Evolutionary conservation across 768 basidiomycete genomes (phyloP).

Genomic region (Hericium erinaceus): DNA sequence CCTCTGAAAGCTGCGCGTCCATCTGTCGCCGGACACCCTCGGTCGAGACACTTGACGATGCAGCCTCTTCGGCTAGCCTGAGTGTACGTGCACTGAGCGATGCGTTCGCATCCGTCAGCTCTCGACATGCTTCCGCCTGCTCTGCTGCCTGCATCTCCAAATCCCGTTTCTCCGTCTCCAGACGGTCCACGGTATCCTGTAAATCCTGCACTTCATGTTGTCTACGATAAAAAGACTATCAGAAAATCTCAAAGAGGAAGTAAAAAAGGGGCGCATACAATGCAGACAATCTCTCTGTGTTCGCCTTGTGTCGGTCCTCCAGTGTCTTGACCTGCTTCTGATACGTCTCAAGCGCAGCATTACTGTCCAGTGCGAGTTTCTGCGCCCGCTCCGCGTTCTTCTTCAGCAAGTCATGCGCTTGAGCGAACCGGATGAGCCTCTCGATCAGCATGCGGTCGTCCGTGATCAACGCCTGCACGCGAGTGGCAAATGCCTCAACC

Average conservation of each 20-base stretch:
- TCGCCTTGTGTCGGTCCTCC: conserved; percentile 59
- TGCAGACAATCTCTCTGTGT: conserved; percentile 42
- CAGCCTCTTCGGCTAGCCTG: conserved; percentile 61
- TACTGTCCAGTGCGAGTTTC: conserved; percentile 81
- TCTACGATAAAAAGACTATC: conserved; percentile 26
- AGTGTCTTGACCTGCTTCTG: conserved; percentile 78
- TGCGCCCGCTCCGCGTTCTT: conserved; percentile 88
- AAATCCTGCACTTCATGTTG: conserved; percentile 58
- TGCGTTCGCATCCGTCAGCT: conserved; percentile 75
- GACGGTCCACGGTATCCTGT: conserved; percentile 50
- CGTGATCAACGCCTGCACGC: conserved; percentile 72
- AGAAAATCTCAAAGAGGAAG: background rate
- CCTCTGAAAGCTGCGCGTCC: conserved; percentile 43
- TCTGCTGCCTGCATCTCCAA: conserved; percentile 61
- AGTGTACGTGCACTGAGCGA: conserved; percentile 64
- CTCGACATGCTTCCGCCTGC: conserved; percentile 63
- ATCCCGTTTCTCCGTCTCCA: conserved; percentile 53
- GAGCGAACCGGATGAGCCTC: conserved; percentile 74
- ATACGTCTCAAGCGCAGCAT: conserved; percentile 74
- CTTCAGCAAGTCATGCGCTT: conserved; percentile 85
- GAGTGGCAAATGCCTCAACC: conserved; percentile 64
- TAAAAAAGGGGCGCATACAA: conserved; percentile 35
- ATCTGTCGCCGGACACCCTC: conserved; percentile 52
- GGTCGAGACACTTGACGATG: conserved; percentile 38
- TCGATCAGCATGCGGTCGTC: conserved; percentile 84